phyloP scores from a whole-genome alignment of 2,329 filamentous ascomycete genomes.

The Penicillium sp. region DNA sequence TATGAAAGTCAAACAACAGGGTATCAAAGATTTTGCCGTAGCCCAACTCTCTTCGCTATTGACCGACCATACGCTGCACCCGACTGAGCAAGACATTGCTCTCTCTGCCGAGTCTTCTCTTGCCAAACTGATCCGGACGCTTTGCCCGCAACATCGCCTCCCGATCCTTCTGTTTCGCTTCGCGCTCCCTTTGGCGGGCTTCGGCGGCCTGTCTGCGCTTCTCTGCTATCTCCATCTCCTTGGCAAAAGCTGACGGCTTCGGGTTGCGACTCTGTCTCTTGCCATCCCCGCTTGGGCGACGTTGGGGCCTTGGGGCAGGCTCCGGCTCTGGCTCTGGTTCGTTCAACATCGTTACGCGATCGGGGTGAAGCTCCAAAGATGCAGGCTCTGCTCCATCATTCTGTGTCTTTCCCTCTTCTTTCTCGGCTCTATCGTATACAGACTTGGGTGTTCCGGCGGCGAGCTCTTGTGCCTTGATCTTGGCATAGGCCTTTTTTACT shows the following conservation, averaged over 20 bases:
- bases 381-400: slow-evolving; percentile 28
- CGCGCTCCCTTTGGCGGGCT: slow-evolving; percentile 59
- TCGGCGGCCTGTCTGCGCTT: slow-evolving; percentile 55
- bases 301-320: slow-evolving; percentile 17
- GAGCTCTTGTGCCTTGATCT: slow-evolving; percentile 64
- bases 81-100: slow-evolving; percentile 71
- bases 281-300: slow-evolving; percentile 20
- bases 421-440: slow-evolving; percentile 27
- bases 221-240: slow-evolving; percentile 64
- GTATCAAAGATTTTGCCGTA: slow-evolving; percentile 21
- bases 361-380: slow-evolving; percentile 55
- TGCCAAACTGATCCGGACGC: slow-evolving; percentile 60
- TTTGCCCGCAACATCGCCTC: slow-evolving; percentile 59
- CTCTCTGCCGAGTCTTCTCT: slow-evolving; percentile 75
- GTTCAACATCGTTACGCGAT: slow-evolving; percentile 56
- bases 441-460: slow-evolving; percentile 31
- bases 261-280: slow-evolving; percentile 33
- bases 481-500: slow-evolving; percentile 85
- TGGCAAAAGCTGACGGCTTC: slow-evolving; percentile 54
- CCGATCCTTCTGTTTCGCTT: slow-evolving; percentile 67
- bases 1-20: slow-evolving; percentile 14
- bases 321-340: slow-evolving; percentile 30
- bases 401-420: slow-evolving; percentile 25
- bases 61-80: slow-evolving; percentile 65
- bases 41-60: slow-evolving; percentile 19